Percentiles rank a stretch among this genome's conserved stretches.
These are phyloP conservation scores for Quercus dentata DNA, from an alignment of 306 rosid genomes.

Conservation along the genomic window DNA sequence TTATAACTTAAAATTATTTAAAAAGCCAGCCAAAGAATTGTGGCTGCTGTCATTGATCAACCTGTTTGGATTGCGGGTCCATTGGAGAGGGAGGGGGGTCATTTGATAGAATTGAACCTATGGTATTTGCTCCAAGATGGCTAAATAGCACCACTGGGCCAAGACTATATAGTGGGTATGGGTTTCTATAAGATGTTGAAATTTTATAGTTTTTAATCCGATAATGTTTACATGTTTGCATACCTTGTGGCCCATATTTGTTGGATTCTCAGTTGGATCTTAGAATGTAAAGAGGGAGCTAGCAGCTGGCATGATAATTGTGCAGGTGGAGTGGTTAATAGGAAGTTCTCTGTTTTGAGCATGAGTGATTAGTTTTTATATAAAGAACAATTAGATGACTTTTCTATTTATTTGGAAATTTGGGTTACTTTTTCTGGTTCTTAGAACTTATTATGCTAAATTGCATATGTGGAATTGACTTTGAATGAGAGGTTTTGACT, in stretches of 20 bases:
- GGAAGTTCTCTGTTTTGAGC: not conserved
- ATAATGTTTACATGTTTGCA: not conserved
- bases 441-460: not conserved
- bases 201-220: not conserved
- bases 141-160: not conserved
- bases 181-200: not conserved
- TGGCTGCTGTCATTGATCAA: not conserved
- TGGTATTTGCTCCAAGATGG: not conserved
- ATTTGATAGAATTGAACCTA: not conserved
- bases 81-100: not conserved
- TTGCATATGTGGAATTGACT: conserved; percentile 6
- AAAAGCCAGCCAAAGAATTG: not conserved
- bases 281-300: not conserved
- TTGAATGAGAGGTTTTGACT: conserved; percentile 5
- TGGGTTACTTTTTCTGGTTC: not conserved
- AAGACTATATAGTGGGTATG: not conserved
- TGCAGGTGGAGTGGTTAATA: not conserved
- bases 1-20: not conserved
- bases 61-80: not conserved
- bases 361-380: not conserved
- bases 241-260: not conserved
- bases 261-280: not conserved
- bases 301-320: not conserved
- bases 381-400: not conserved
- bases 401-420: not conserved